Percentiles rank a stretch among this genome's conserved stretches.
These are phyloP conservation scores for Hyaloscypha hepaticicola DNA, from an alignment of 495 filamentous ascomycete genomes.

Conservation along the genomic window DNA sequence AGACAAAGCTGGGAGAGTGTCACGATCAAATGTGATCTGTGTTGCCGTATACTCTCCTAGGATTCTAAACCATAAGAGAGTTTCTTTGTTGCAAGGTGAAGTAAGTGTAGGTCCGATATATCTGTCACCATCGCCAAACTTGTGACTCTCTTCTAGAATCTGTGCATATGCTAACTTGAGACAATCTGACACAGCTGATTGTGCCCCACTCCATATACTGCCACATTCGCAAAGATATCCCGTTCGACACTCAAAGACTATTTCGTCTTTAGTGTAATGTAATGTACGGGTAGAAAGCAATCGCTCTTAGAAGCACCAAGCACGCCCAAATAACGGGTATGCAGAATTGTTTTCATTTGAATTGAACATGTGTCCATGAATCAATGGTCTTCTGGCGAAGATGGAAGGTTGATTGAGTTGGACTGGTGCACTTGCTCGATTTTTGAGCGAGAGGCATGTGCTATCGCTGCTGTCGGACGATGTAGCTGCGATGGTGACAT, in stretches of 20 bases:
- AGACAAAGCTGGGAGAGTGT: background rate
- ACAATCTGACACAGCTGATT: background rate
- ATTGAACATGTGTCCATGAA: constrained; percentile 2
- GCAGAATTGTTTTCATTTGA: background rate
- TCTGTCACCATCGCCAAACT: background rate
- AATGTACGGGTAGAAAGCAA: background rate
- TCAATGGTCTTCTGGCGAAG: background rate
- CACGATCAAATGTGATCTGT: background rate
- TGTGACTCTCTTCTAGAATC: background rate
- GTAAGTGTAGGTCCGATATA: background rate
- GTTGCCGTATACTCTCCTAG: background rate
- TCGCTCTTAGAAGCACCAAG: background rate
- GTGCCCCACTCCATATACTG: background rate
- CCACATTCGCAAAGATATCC: background rate
- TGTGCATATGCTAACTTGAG: background rate
- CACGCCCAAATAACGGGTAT: background rate
- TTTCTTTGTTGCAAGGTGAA: background rate
- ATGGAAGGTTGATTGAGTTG: background rate
- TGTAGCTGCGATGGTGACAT: constrained; percentile 30
- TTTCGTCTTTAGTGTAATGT: background rate
- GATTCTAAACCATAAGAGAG: background rate
- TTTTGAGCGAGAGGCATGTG: background rate
- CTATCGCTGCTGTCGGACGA: constrained; percentile 1
- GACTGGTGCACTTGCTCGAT: background rate
- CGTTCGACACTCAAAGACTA: background rate